phyloP scores from a whole-genome alignment of 768 basidiomycete genomes.

The Mycena venus region DNA sequence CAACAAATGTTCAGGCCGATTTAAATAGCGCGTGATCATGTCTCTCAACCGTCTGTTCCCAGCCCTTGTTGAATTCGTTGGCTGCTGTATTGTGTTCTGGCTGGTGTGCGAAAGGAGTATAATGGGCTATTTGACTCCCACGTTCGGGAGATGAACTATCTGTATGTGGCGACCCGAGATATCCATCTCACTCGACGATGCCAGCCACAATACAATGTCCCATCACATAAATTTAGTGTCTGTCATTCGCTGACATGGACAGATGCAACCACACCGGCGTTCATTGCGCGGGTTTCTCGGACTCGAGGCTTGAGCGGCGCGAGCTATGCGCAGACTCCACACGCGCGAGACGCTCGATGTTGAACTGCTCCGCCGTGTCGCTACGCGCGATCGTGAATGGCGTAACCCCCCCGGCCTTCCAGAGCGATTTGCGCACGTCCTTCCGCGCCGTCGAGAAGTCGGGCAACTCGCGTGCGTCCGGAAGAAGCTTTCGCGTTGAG shows the following conservation, averaged over 20 bases:
- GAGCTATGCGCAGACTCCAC: slow-evolving; percentile 7
- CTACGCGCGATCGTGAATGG: slow-evolving; percentile 28
- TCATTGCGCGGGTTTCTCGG: not conserved
- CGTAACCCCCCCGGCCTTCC: slow-evolving; percentile 14
- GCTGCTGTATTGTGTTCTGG: too few relatives aligned
- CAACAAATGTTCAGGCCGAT: too few relatives aligned
- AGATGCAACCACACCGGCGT: not conserved
- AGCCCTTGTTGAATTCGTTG: not conserved
- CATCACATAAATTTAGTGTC: not conserved
- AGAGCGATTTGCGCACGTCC: slow-evolving; percentile 20
- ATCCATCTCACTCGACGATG: not conserved
- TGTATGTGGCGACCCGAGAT: too few relatives aligned
- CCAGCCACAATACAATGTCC: too few relatives aligned
- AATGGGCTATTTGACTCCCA: too few relatives aligned
- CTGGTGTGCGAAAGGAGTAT: too few relatives aligned
- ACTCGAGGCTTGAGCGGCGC: slow-evolving; percentile 6
- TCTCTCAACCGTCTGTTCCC: not conserved
- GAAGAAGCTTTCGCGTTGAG: slow-evolving; percentile 32
- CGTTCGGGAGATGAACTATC: too few relatives aligned
- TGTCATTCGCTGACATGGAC: not conserved
- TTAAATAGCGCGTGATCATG: not conserved
- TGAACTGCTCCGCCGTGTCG: slow-evolving; percentile 21
- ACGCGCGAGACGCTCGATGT: slow-evolving; percentile 12
- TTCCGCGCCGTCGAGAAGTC: slow-evolving; percentile 29
- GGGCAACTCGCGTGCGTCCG: slow-evolving; percentile 28